These are phyloP conservation scores for Grigorovia yakushimaensis DNA, from an alignment of 805 yeast genomes.

Conservation along the genomic window DNA sequence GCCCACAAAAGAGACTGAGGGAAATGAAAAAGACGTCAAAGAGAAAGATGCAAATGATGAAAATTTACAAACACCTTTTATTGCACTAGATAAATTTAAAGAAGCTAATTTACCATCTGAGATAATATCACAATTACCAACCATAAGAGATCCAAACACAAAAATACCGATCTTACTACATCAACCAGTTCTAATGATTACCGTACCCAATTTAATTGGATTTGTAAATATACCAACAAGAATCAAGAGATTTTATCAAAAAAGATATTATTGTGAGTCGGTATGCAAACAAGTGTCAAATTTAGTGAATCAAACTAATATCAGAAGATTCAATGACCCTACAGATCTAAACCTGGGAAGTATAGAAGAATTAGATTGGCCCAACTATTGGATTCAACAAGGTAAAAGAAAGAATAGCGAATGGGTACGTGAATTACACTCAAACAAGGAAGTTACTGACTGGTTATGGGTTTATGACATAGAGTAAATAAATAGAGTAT, in stretches of 20 bases:
- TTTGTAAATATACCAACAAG: constrained; percentile 68
- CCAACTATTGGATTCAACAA: constrained; percentile 65
- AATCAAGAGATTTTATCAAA: constrained; percentile 67
- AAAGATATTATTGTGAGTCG: constrained; percentile 59
- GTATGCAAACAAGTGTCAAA: constrained; percentile 50
- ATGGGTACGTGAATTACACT: constrained; percentile 70
- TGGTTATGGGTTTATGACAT: neutral
- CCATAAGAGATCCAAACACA: constrained; percentile 24
- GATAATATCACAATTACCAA: constrained; percentile 30
- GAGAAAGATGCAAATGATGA: constrained; percentile 7
- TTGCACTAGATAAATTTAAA: constrained; percentile 48
- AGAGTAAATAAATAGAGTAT: neutral
- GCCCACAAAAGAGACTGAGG: constrained; percentile 5
- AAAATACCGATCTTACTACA: constrained; percentile 50
- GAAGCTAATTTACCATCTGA: constrained; percentile 51
- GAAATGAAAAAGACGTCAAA: constrained; percentile 8
- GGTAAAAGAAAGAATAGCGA: constrained; percentile 73
- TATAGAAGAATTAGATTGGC: constrained; percentile 82
- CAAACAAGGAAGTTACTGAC: constrained; percentile 52
- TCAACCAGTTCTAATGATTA: constrained; percentile 69
- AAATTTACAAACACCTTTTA: constrained; percentile 53
- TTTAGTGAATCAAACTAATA: constrained; percentile 37
- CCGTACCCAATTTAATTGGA: constrained; percentile 73
- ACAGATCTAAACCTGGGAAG: constrained; percentile 33
- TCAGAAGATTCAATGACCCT: constrained; percentile 40